These are phyloP conservation scores for Castanea sativa DNA, from an alignment of 306 rosid species.

Conservation along the genomic window DNA sequence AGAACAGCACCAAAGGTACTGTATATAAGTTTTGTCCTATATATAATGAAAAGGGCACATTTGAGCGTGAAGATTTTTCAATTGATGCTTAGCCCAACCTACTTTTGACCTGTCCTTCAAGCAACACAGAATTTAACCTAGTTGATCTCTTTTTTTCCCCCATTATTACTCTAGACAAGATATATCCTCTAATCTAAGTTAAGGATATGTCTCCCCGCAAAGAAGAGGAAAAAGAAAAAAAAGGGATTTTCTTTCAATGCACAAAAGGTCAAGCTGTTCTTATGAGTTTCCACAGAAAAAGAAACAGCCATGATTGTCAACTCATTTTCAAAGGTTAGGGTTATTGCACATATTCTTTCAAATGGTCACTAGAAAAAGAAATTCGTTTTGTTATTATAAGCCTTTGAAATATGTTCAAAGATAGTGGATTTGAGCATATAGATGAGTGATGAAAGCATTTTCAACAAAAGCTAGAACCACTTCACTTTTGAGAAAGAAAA, in stretches of 20 bases:
- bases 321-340: conserved; percentile 17
- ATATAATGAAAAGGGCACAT: too few relatives aligned
- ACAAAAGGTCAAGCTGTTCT: conserved; percentile 19
- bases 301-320: conserved; percentile 23
- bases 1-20: fast-evolving
- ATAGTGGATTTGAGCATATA: conserved; percentile 29
- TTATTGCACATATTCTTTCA: conserved; percentile 13
- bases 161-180: background rate
- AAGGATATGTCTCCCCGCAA: conserved; percentile 3
- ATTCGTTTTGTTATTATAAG: conserved; percentile 1
- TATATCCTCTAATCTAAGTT: conserved; percentile 8
- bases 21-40: too few relatives aligned
- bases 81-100: too few relatives aligned
- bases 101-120: too few relatives aligned
- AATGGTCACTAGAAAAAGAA: background rate
- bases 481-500: conserved; percentile 2
- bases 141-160: too few relatives aligned
- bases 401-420: conserved; percentile 6
- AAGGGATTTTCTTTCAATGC: background rate
- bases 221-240: background rate
- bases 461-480: background rate
- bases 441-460: conserved; percentile 16
- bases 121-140: too few relatives aligned
- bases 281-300: conserved; percentile 1
- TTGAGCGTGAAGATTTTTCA: too few relatives aligned